Percentiles rank a stretch among this genome's conserved stretches.
Conservation (phyloP, 2,329 filamentous ascomycete species). For the Hypoxylon sp. region DNA sequence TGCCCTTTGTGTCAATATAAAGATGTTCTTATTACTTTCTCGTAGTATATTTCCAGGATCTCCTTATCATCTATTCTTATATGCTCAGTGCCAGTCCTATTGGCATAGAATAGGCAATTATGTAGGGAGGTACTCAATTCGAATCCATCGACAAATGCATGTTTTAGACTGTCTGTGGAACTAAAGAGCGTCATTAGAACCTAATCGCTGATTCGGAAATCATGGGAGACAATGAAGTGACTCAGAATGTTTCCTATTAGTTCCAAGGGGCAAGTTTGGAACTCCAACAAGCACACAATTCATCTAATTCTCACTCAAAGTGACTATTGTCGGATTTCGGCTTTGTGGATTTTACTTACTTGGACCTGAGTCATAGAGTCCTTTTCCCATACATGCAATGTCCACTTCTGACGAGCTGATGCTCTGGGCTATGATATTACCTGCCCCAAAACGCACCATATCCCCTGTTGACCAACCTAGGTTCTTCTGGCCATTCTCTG, state of each 20-base stretch:
- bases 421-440: slow-evolving; percentile 30
- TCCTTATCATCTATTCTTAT: no score
- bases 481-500: slow-evolving; percentile 37
- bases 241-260: not conserved
- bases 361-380: slow-evolving; percentile 33
- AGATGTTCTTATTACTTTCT: not conserved
- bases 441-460: slow-evolving; percentile 43
- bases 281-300: slow-evolving; percentile 1
- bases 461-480: slow-evolving; percentile 35
- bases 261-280: not conserved
- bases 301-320: not conserved
- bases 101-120: not conserved
- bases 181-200: not conserved
- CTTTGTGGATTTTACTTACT: slow-evolving; percentile 18
- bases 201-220: not conserved
- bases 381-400: slow-evolving; percentile 40
- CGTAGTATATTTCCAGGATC: not conserved
- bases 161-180: not conserved
- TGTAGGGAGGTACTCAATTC: not conserved
- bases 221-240: not conserved
- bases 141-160: not conserved
- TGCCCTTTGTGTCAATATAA: not conserved
- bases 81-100: no score
- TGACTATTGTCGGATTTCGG: slow-evolving; percentile 4
- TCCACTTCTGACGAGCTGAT: slow-evolving; percentile 47